Percentiles rank a stretch among this genome's conserved stretches.
Conservation (phyloP, 805 yeast species). For the Saccharomycopsis microspora region DNA sequence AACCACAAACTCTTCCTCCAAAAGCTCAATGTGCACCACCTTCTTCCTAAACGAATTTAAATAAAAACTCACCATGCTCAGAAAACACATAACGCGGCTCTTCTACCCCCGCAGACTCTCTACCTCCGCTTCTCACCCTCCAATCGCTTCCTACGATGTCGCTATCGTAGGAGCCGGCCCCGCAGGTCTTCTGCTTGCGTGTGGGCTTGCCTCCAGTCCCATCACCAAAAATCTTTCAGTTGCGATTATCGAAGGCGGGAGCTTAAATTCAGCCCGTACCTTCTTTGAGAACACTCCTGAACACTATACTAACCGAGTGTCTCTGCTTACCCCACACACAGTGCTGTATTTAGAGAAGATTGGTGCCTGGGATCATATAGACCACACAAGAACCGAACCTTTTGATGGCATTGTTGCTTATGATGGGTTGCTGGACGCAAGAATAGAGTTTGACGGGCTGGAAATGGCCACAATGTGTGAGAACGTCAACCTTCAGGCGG, state of each 20-base stretch:
- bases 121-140: too few relatives aligned
- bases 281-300: constrained; percentile 35
- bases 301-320: constrained; percentile 66
- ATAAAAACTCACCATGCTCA: too few relatives aligned
- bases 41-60: too few relatives aligned
- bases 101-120: too few relatives aligned
- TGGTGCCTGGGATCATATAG: constrained; percentile 67
- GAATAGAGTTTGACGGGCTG: constrained; percentile 55
- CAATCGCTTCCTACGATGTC: constrained; percentile 35
- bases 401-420: constrained; percentile 79
- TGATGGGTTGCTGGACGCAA: constrained; percentile 67
- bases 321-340: constrained; percentile 77
- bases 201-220: constrained; percentile 67
- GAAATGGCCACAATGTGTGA: constrained; percentile 81
- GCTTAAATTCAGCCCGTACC: constrained; percentile 37
- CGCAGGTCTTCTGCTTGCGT: constrained; percentile 80
- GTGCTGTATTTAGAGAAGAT: constrained; percentile 51
- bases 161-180: constrained; percentile 96
- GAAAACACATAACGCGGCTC: too few relatives aligned
- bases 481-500: constrained; percentile 71
- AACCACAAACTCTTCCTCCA: too few relatives aligned
- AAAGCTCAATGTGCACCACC: too few relatives aligned
- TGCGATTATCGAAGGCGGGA: constrained; percentile 64
- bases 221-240: constrained; percentile 47
- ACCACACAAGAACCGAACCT: constrained; percentile 59